Evolutionary conservation across 1,284 basidiomycete species (phyloP), one percentile per base, ranked within the genome.

Genomic region (Volvariella surrecta): DNA sequence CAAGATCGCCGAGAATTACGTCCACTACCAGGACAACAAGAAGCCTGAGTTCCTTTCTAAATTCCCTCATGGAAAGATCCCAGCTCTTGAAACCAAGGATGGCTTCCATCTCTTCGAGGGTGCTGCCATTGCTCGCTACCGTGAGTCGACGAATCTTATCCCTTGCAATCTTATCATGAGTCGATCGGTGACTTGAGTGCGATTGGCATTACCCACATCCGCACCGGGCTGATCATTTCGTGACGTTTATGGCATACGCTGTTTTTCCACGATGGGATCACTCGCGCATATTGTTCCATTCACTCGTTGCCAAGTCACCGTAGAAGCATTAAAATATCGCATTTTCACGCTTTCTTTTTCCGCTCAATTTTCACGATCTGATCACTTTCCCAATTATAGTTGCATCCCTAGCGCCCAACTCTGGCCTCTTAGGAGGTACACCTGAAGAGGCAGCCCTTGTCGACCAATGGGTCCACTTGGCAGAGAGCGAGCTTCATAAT

Each of bases 11-110:
- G 60, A 65, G 28, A 55, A 49, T 50, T 87, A 85, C 60, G 73
- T 71, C 53, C 81, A 84, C 58, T 71, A 67, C 48, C 73, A 84
- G 60, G 77, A 81, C 62, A 92, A 93, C 75, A 82, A 81, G 61
- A 76, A 76, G 52, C 73, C 80, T 0, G 87, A 86, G 48, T 92
- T 83, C 67, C 64, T 83, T 43, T 58, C 71, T 52, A 91, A 91
- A 63, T 92, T 90, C 68, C 82, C 87, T 37, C 73, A 78, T 52
- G 89, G 85, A 50, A 89, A 89, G 72, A 79, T 94, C 54, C 94
- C 95, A 34, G 82, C 82, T 30, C 79, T 89, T 46, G 87, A 92
- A 62, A 70, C 71, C 42, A 64, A 71, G 35, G 82, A 95, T 61
- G 92, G 91, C 48, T 79, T 91, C 72, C 72, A 71, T 54, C 68